Conservation (phyloP, 2,329 filamentous ascomycete genomes). For the Colletotrichum sp. region DNA sequence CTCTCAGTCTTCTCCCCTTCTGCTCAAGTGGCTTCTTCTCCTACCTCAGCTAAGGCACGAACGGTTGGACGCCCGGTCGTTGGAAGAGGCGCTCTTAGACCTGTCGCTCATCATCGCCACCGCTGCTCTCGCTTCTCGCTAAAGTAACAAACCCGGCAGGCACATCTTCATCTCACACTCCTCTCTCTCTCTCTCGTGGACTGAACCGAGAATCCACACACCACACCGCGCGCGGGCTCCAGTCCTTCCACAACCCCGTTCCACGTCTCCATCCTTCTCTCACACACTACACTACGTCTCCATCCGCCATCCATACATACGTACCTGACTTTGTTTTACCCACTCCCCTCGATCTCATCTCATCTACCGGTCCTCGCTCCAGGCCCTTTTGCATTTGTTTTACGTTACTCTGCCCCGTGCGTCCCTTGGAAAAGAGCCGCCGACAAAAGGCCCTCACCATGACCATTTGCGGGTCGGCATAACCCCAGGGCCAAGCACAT, state of each 20-base stretch:
- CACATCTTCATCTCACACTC: neutral
- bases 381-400: conserved; percentile 19
- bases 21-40: neutral
- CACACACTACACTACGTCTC: neutral
- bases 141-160: neutral
- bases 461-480: conserved; percentile 22
- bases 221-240: neutral
- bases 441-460: conserved; percentile 23
- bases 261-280: neutral
- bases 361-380: conserved; percentile 17
- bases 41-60: conserved; percentile 1
- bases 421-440: conserved; percentile 20
- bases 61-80: neutral
- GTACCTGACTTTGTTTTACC: conserved; percentile 7
- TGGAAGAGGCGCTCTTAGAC: conserved; percentile 3
- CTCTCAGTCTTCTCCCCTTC: neutral
- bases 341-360: conserved; percentile 19
- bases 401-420: conserved; percentile 22
- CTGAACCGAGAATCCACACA: neutral
- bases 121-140: conserved; percentile 11
- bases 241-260: neutral
- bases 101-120: conserved; percentile 1
- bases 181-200: neutral
- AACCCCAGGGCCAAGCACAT: conserved; percentile 21
- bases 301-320: neutral